A percentile compares a stretch with the other conserved stretches of the same genome.
phyloP scores from a whole-genome alignment of 2,329 filamentous ascomycete genomes.

The Curvularia sp. region DNA sequence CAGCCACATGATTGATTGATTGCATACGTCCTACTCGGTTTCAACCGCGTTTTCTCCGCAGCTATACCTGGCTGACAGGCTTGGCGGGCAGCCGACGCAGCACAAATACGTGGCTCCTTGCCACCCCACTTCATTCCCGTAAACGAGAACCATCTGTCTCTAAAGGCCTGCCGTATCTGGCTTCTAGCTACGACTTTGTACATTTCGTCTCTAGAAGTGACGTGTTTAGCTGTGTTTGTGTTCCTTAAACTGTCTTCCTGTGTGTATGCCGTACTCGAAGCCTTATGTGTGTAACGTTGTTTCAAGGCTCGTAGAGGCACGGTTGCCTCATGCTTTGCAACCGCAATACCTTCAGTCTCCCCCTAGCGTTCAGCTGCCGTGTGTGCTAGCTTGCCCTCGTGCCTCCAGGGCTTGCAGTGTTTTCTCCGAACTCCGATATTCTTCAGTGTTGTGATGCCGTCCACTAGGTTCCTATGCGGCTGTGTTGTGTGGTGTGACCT shows the following conservation, averaged over 20 bases:
- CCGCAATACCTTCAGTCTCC: no score
- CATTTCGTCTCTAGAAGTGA: background rate
- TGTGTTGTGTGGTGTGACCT: slow-evolving; percentile 22
- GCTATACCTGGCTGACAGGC: background rate
- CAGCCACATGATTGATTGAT: no score
- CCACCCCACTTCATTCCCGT: no score
- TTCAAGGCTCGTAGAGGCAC: no score
- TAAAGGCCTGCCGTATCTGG: no score
- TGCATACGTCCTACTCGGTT: background rate
- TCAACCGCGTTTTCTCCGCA: background rate
- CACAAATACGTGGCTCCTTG: background rate
- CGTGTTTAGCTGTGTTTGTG: no score
- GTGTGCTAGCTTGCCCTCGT: slow-evolving; percentile 2
- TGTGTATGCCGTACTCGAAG: no score
- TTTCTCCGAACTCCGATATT: slow-evolving; percentile 3
- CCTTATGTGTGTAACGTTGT: no score
- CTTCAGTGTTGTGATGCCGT: slow-evolving; percentile 13
- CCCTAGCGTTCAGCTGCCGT: no score
- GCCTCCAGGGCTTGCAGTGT: background rate
- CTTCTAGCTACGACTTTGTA: no score
- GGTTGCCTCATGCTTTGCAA: no score
- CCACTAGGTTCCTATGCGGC: slow-evolving; percentile 26
- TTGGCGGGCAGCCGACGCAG: background rate
- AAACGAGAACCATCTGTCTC: background rate
- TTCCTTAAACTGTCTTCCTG: no score